A percentile compares a stretch with the other conserved stretches of the same genome.
These are phyloP conservation scores for Aspergillus quadrilineatus DNA, from an alignment of 2,329 filamentous ascomycete genomes.

Conservation along the genomic window DNA sequence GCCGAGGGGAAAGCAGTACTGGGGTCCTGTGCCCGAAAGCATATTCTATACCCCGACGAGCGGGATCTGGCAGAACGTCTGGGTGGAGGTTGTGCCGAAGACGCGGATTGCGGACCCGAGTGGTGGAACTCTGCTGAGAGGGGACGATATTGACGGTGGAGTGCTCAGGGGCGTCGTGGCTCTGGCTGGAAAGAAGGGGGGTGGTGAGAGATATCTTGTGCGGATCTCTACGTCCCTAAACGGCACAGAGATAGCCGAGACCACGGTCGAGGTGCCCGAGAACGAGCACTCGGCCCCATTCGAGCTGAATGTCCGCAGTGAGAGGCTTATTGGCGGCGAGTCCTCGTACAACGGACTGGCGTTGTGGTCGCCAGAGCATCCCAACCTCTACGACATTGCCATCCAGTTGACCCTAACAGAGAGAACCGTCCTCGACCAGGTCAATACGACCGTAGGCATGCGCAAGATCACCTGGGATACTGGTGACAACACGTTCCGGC, in stretches of 20 bases:
- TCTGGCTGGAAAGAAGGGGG: slow-evolving; percentile 43
- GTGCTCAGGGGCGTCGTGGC: slow-evolving; percentile 53
- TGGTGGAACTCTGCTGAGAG: slow-evolving; percentile 59
- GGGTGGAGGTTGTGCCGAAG: slow-evolving; percentile 57
- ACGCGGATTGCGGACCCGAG: slow-evolving; percentile 60
- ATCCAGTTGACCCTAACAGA: slow-evolving; percentile 51
- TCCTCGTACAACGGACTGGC: slow-evolving; percentile 46
- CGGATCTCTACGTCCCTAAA: slow-evolving; percentile 56
- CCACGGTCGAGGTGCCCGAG: slow-evolving; percentile 7
- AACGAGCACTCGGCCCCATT: background rate
- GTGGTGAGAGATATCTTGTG: slow-evolving; percentile 42
- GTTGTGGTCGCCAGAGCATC: slow-evolving; percentile 66
- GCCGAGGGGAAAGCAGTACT: slow-evolving; percentile 67
- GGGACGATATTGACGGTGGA: slow-evolving; percentile 55
- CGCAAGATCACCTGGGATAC: slow-evolving; percentile 61
- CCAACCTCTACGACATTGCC: slow-evolving; percentile 62
- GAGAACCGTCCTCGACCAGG: slow-evolving; percentile 46
- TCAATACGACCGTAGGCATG: slow-evolving; percentile 60
- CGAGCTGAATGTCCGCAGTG: background rate
- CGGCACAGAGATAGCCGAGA: slow-evolving; percentile 48
- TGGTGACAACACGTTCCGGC: slow-evolving; percentile 58
- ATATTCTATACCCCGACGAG: slow-evolving; percentile 72
- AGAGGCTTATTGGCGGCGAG: background rate
- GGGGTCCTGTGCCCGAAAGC: slow-evolving; percentile 50
- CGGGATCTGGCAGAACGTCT: slow-evolving; percentile 74